These are phyloP conservation scores for Cutaneotrichosporon curvatum DNA, from an alignment of 1,284 basidiomycete species.

Conservation along the genomic window DNA sequence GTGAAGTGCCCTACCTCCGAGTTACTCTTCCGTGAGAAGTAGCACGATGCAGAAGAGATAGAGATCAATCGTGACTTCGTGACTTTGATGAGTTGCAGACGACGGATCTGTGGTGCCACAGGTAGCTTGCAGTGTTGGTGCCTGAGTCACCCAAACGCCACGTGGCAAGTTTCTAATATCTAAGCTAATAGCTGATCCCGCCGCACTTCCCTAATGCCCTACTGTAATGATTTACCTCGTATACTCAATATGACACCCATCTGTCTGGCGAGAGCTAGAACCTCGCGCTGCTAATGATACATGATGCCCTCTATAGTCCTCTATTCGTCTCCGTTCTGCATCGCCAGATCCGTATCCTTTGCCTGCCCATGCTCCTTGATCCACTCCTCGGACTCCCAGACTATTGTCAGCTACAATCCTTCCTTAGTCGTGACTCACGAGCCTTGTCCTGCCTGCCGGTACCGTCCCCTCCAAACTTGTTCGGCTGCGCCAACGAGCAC, in stretches of 20 bases:
- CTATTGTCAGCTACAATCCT: constrained; percentile 18
- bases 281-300: constrained; percentile 6
- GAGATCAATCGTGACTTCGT: no score
- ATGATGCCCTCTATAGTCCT: constrained; percentile 1
- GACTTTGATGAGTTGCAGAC: no score
- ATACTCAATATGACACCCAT: no score
- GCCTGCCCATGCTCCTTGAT: constrained; percentile 35
- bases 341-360: constrained; percentile 1
- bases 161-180: no score
- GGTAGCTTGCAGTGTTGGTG: no score
- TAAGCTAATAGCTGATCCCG: no score
- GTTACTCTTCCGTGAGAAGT: constrained; percentile 4
- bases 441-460: constrained; percentile 33
- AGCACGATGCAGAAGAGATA: not conserved
- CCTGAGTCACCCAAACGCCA: no score
- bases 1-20: constrained; percentile 38
- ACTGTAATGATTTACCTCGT: no score
- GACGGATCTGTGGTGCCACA: no score
- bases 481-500: constrained; percentile 41
- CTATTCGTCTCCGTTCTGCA: constrained; percentile 19
- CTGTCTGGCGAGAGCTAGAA: no score
- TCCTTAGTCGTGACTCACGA: constrained; percentile 24
- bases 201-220: no score
- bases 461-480: constrained; percentile 32
- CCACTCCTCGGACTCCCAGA: constrained; percentile 46